Conservation (phyloP, 164 flowering plant species). For the Chloranthus sessilifolius region DNA sequence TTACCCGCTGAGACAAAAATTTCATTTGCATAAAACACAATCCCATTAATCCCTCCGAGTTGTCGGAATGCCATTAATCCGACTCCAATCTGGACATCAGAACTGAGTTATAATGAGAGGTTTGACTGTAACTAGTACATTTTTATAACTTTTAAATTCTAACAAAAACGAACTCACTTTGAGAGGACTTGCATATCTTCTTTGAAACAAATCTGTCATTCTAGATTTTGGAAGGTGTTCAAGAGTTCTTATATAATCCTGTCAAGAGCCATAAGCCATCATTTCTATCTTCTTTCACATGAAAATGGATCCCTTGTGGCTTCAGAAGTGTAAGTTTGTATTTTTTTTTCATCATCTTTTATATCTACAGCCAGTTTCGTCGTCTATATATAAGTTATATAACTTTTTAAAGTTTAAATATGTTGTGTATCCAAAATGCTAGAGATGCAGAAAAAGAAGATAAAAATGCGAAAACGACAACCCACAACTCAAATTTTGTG, state of each 20-base stretch:
- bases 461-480: too few species aligned
- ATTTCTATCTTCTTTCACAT: too few species aligned
- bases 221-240: conserved; percentile 60
- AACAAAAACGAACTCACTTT: conserved; percentile 25
- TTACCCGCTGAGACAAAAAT: conserved; percentile 77
- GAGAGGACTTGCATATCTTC: conserved; percentile 62
- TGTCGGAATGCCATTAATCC: conserved; percentile 81
- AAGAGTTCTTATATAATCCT: conserved; percentile 72
- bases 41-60: conserved; percentile 80
- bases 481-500: too few species aligned
- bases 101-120: not conserved
- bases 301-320: too few species aligned
- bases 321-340: not conserved
- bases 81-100: conserved; percentile 56
- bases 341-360: too few species aligned
- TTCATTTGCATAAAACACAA: conserved; percentile 53
- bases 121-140: not conserved
- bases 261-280: conserved; percentile 16
- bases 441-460: too few species aligned
- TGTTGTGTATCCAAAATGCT: too few species aligned
- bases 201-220: conserved; percentile 61
- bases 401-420: not conserved
- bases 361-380: too few species aligned
- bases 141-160: not conserved
- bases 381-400: too few species aligned